Base-by-base conservation (phyloP, 805 yeast genomes). In the Tetrapisispora taiwanensis region DNA sequence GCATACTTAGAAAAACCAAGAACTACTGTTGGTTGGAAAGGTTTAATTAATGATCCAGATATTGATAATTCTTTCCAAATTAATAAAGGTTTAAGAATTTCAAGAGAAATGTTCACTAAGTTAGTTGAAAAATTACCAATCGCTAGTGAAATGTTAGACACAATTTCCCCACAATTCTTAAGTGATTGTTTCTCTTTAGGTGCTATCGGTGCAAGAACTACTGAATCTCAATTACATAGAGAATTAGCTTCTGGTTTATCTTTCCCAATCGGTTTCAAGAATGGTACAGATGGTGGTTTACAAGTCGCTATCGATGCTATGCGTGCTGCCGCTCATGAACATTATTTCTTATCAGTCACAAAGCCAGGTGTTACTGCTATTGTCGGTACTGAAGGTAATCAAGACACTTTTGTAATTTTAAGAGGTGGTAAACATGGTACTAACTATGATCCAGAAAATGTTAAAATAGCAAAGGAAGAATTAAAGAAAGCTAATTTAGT, bases 1-100 rank as follows among this genome's bases (percentile, higher is more conserved):
- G 97, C 97, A 7, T 90, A 90, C 75, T 74, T 90, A 54, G 98
- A 90, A 70, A 90, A 90, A 69, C 98, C 98, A 59, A 83, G 98
- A 73, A 90, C 98, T 51, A 90, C 97, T 20, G 97, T 90, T 44
- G 98, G 98, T 52, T 90, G 98, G 98, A 90, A 90, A 69, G 98
- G 98, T 58, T 73, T 90, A 58, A 88, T 90, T 63, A 90, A 90
- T 66, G 98, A 90, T 68, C 98, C 98, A 39, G 95, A 90, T 59
- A 78, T 90, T 48, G 86, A 90, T 67, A 84, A 84, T 59, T 73
- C 96, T 40, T 92, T 83, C 78, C 83, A 90, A 65, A 92, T 90
- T 65, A 90, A 90, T 76, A 86, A 87, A 69, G 98, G 98, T 59
- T 74, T 90, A 52, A 78, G 87, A 57, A 76, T 85, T 33, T 78